Evolutionary conservation across 2,329 filamentous ascomycete genomes (phyloP).

Genomic region (Cladosporium sp.): DNA sequence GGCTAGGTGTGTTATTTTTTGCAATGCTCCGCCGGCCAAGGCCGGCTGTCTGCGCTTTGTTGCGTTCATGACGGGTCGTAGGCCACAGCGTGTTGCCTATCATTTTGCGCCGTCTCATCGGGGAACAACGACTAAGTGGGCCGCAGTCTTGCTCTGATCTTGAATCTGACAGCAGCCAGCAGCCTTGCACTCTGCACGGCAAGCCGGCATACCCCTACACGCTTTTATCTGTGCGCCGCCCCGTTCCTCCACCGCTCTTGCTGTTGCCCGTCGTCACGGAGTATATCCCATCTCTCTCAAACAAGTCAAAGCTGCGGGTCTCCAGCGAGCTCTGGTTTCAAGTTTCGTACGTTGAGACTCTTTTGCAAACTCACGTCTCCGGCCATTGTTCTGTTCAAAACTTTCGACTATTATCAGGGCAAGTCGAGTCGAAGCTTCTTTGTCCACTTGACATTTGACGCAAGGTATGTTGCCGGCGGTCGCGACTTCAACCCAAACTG

Average conservation of each 20-base stretch:
- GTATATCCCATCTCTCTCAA: constrained; percentile 11
- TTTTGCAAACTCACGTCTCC: constrained; percentile 1
- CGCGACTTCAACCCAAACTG: not conserved
- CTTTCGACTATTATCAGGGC: constrained; percentile 1
- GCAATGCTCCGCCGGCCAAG: constrained; percentile 15
- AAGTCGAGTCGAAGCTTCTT: constrained; percentile 18
- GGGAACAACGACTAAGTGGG: constrained; percentile 17
- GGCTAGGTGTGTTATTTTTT: constrained; percentile 15
- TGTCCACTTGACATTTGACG: constrained; percentile 15
- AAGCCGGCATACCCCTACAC: constrained; percentile 19
- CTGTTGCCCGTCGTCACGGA: constrained; percentile 15
- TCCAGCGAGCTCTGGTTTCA: constrained; percentile 5
- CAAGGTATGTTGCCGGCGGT: constrained; percentile 10
- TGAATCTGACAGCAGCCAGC: constrained; percentile 17
- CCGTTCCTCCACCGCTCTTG: constrained; percentile 16
- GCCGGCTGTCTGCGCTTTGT: constrained; percentile 18
- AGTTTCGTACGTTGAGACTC: constrained; percentile 3
- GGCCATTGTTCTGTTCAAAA: constrained; percentile 6
- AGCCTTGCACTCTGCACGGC: constrained; percentile 16
- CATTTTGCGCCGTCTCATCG: constrained; percentile 16
- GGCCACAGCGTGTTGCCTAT: constrained; percentile 19
- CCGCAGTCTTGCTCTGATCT: constrained; percentile 17
- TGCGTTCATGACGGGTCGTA: constrained; percentile 17
- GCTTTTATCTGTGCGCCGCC: constrained; percentile 14
- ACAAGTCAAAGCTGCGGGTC: not conserved